Base-by-base conservation (phyloP, 768 basidiomycete species). In the Calocera cornea region DNA sequence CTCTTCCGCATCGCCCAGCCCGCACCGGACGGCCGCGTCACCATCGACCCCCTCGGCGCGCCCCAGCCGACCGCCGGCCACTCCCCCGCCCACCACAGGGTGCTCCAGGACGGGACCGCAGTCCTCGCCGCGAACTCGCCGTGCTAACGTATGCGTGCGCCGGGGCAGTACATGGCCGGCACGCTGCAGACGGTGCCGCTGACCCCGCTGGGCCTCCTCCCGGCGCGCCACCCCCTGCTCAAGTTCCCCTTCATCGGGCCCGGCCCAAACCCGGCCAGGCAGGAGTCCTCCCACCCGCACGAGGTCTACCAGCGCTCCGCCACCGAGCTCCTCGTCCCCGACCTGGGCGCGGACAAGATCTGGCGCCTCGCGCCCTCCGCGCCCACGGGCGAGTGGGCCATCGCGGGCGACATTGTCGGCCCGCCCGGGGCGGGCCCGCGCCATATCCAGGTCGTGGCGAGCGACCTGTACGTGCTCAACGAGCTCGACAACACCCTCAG, bases 281-380 rank as follows among this genome's bases (percentile, higher is more conserved):
- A 94, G 73, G 83, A 85, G 66, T 75, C 78, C 3, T 81, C 90
- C 2, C 92, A 94, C 73, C 88, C 89, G 0, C 92, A 93, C 76
- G 88, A 92, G 72, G 84, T 86, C 36, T 72, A 81, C 67, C 72
- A 85, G 16, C 80, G 83, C 41, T 75, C 80, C 34, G 75, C 78
- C 19, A 78, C 80, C 31, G 87, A 89, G 70, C 76, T 92, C 14
- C 80, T 91, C 49, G 80, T 90, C 1, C 85, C 89, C 0, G 90
- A 93, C 74, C 78, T 94, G 5, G 91, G 91, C 2, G 80, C 83
- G 1, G 92, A 93, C 74, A 80, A 80, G 65, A 81, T 90, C 17
- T 85, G 83, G 76, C 78, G 83, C 66, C 78, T 87, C 68, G 77
- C 76, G 70, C 81, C 83, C 73, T 74, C 69, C 54, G 36, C 69